Percentiles rank a stretch among this genome's conserved stretches.
Evolutionary conservation across 257 asterid genomes (phyloP).

Genomic region (Ballota nigra): DNA sequence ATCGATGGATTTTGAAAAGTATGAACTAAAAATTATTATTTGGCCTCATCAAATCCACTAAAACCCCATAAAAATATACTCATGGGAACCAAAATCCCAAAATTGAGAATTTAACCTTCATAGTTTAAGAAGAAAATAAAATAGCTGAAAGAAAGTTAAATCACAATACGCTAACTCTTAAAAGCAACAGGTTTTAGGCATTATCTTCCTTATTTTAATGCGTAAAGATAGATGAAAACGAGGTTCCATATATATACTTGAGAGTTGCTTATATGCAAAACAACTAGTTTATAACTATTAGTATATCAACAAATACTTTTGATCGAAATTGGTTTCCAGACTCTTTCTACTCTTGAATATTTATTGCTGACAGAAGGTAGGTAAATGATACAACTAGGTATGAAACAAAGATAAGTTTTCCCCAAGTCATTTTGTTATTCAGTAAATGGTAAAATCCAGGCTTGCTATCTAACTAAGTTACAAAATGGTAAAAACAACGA

Average conservation of each 20-base stretch:
- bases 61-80: too few species aligned
- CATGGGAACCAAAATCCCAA: too few species aligned
- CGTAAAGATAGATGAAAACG: not conserved
- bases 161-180: not conserved
- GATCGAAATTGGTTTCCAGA: too few species aligned
- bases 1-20: too few species aligned
- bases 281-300: too few species aligned
- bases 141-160: not conserved
- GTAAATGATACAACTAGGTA: not conserved
- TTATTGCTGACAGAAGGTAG: not conserved
- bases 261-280: too few species aligned
- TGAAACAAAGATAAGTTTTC: not conserved
- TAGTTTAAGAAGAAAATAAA: too few species aligned
- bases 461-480: not conserved
- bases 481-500: too few species aligned
- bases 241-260: not conserved
- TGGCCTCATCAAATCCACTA: too few species aligned
- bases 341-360: not conserved
- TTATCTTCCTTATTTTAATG: not conserved
- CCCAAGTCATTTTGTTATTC: not conserved
- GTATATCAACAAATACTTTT: too few species aligned
- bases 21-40: too few species aligned
- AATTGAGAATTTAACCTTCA: too few species aligned
- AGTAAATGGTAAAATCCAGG: not conserved
- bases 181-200: not conserved